Conservation (phyloP, 805 yeast species). For the Lipomyces anomalus region DNA sequence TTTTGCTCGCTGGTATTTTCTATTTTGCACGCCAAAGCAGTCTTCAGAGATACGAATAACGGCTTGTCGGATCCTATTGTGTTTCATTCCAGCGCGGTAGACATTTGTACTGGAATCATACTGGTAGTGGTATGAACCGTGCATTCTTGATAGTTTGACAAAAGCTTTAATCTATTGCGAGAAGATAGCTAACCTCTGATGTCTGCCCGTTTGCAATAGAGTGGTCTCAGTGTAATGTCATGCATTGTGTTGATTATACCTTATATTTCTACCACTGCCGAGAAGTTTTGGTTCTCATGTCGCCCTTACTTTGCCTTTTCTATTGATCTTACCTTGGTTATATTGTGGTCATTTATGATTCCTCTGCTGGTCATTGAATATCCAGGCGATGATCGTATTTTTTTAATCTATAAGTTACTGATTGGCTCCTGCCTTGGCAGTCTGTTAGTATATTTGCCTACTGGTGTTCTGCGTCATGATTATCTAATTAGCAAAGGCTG, state of each 20-base stretch:
- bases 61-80: conserved; percentile 2
- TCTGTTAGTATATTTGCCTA: conserved; percentile 1
- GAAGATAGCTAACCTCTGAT: no score
- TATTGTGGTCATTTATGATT: conserved; percentile 12
- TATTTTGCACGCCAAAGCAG: conserved; percentile 6
- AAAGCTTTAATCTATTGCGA: no score
- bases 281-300: not conserved
- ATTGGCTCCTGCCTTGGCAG: conserved; percentile 2
- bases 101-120: not conserved
- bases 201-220: no score
- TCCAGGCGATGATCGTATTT: conserved; percentile 4
- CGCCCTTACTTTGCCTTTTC: conserved; percentile 4
- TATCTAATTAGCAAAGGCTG: conserved; percentile 2
- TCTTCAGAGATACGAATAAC: no score
- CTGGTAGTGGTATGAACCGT: conserved; percentile 7
- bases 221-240: not conserved
- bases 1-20: not conserved
- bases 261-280: not conserved
- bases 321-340: conserved; percentile 10
- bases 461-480: conserved; percentile 1
- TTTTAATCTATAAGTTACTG: not conserved
- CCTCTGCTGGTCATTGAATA: conserved; percentile 11
- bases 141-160: no score
- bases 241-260: conserved; percentile 3
- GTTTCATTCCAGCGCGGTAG: conserved; percentile 8